Evolutionary conservation across 805 yeast genomes (phyloP).

Genomic region (Sugiyamaella valdiviana): DNA sequence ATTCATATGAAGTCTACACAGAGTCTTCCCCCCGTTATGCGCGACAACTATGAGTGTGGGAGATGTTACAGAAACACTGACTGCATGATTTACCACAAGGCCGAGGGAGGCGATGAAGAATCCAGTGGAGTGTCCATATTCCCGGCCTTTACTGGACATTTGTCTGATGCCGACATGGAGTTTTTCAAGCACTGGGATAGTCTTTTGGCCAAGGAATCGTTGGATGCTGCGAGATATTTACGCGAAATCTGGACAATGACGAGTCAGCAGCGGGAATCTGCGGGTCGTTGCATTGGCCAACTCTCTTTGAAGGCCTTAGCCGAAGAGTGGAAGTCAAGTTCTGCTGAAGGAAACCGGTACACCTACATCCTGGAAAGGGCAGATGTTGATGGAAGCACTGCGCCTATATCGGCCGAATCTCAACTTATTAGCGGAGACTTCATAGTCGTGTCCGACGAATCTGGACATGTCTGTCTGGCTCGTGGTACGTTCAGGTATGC

Average conservation of each 20-base stretch:
- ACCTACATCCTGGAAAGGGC: conserved; percentile 11
- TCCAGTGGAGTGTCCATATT: conserved; percentile 47
- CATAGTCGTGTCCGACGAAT: conserved; percentile 70
- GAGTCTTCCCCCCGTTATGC: conserved; percentile 18
- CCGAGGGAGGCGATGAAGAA: conserved; percentile 53
- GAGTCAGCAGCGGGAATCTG: conserved; percentile 52
- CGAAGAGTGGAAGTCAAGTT: conserved; percentile 5
- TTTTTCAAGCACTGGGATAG: conserved; percentile 73
- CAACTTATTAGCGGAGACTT: conserved; percentile 49
- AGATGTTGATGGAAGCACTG: conserved; percentile 8
- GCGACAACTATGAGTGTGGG: conserved; percentile 32
- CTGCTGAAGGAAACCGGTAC: conserved; percentile 14
- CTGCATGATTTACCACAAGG: conserved; percentile 56
- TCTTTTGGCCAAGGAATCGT: conserved; percentile 68
- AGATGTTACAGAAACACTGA: conserved; percentile 48
- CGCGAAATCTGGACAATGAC: conserved; percentile 66
- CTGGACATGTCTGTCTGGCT: conserved; percentile 69
- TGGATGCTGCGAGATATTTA: conserved; percentile 43
- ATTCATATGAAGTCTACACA: conserved; percentile 42
- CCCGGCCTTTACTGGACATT: conserved; percentile 45
- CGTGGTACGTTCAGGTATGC: conserved; percentile 51
- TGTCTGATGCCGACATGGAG: conserved; percentile 34
- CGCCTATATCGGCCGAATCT: conserved; percentile 38
- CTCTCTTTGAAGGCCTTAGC: conserved; percentile 35
- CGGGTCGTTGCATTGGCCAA: conserved; percentile 54